phyloP scores from a whole-genome alignment of 2,329 filamentous ascomycete species.

The Fusarium sp. region DNA sequence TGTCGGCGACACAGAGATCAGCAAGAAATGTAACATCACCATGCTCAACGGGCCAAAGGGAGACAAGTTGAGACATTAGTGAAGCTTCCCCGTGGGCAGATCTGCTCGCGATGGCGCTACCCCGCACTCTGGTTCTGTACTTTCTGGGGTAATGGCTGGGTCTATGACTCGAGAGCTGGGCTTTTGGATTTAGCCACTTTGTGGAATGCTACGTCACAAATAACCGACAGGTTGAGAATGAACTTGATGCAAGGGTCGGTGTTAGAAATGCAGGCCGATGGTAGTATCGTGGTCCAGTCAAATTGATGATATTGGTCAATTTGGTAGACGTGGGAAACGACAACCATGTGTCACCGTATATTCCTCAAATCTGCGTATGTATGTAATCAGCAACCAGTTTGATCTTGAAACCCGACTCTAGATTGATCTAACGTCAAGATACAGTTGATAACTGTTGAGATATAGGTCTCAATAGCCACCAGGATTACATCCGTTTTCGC shows the following conservation, averaged over 20 bases:
- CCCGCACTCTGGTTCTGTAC: constrained; percentile 1
- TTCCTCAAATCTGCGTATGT: too few relatives aligned
- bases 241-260: not conserved
- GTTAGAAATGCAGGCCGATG: not conserved
- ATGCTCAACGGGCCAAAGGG: constrained; percentile 3
- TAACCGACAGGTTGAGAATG: not conserved
- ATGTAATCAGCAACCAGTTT: too few relatives aligned
- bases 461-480: too few relatives aligned
- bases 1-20: constrained; percentile 1
- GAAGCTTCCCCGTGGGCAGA: not conserved
- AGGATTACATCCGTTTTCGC: too few relatives aligned
- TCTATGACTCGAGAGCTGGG: constrained; percentile 1
- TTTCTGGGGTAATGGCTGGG: constrained; percentile 11
- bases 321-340: too few relatives aligned
- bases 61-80: not conserved
- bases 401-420: too few relatives aligned
- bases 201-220: not conserved
- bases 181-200: not conserved
- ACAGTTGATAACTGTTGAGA: too few relatives aligned
- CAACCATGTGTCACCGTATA: too few relatives aligned
- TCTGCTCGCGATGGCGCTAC: constrained; percentile 17
- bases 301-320: too few relatives aligned
- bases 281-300: too few relatives aligned
- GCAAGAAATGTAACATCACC: constrained; percentile 3
- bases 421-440: too few relatives aligned